Conservation (phyloP, 208 protist species). For the Acanthamoeba healyi region DNA sequence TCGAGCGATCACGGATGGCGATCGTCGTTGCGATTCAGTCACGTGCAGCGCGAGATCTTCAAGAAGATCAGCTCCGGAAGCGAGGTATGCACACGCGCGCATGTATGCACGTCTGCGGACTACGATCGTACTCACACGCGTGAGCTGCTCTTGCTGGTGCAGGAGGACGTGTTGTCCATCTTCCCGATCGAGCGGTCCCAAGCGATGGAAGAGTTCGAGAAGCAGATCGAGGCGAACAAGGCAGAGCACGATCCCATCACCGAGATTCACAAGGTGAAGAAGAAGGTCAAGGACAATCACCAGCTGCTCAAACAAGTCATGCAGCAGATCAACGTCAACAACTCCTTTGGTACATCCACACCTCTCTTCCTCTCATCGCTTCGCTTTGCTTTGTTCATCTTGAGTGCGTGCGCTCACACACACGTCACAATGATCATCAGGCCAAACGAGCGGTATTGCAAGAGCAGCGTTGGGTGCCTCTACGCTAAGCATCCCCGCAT, state of each 20-base stretch:
- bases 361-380: too few species aligned
- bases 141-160: neutral
- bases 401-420: too few species aligned
- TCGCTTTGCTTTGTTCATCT: too few species aligned
- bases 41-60: conserved; percentile 75
- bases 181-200: conserved; percentile 75
- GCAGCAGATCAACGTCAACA: conserved; percentile 12
- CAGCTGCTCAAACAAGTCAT: conserved; percentile 51
- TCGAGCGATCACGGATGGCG: neutral
- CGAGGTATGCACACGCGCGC: neutral
- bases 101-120: too few species aligned
- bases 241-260: conserved; percentile 27
- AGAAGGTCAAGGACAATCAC: conserved; percentile 46
- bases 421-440: neutral
- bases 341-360: neutral
- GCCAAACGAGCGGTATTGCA: neutral
- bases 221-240: conserved; percentile 14
- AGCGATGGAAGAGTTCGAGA: conserved; percentile 65
- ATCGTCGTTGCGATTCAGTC: conserved; percentile 40
- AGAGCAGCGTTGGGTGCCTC: neutral
- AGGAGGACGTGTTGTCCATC: conserved; percentile 73
- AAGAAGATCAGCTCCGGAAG: conserved; percentile 70
- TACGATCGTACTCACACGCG: too few species aligned
- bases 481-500: neutral
- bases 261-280: conserved; percentile 9